Evolutionary conservation across 2,329 filamentous ascomycete genomes (phyloP).

Genomic region (Emergomyces pasteurianus): DNA sequence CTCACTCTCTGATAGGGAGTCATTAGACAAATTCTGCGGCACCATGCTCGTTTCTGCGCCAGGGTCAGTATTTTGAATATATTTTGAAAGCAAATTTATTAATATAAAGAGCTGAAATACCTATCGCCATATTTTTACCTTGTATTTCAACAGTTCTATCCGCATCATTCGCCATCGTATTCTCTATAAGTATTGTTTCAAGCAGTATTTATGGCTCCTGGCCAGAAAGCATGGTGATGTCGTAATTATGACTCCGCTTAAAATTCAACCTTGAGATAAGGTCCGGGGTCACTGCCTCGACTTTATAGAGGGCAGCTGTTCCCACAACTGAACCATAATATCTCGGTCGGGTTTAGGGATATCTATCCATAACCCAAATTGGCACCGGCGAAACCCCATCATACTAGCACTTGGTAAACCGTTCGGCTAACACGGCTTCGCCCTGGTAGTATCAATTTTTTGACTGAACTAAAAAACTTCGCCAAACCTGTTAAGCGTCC

Average conservation of each 20-base stretch:
- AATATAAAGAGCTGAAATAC: background rate
- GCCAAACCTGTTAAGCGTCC: background rate
- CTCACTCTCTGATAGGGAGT: background rate
- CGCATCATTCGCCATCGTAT: background rate
- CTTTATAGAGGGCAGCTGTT: background rate
- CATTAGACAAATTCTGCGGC: background rate
- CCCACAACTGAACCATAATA: background rate
- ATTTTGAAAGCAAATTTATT: background rate
- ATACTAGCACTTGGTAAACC: background rate
- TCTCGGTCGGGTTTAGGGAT: background rate
- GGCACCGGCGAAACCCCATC: background rate
- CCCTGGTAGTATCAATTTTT: background rate
- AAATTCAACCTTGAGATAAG: background rate
- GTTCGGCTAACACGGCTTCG: constrained; percentile 3
- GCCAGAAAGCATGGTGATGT: background rate
- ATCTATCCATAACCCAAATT: background rate
- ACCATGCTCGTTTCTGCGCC: background rate
- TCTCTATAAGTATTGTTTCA: background rate
- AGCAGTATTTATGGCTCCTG: background rate
- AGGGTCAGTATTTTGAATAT: background rate
- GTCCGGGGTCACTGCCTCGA: background rate
- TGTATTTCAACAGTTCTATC: background rate
- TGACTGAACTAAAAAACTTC: background rate
- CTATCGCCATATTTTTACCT: background rate
- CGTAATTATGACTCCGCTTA: background rate